These are phyloP conservation scores for Hanseniaspora taiwanica DNA, from an alignment of 805 yeast genomes.

Conservation along the genomic window DNA sequence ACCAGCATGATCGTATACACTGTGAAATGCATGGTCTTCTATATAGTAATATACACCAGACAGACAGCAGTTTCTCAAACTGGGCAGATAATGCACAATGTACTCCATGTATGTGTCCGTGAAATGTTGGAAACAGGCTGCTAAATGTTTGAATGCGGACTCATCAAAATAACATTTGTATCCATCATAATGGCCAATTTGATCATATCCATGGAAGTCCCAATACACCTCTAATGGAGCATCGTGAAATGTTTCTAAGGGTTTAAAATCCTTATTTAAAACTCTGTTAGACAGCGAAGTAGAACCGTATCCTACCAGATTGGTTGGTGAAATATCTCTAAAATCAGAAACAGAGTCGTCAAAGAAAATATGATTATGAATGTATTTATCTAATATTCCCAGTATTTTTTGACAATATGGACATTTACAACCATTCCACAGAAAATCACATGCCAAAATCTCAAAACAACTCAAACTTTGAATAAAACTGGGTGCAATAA, in stretches of 20 bases:
- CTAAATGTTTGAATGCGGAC: slow-evolving; percentile 28
- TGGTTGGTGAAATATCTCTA: slow-evolving; percentile 49
- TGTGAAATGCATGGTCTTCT: slow-evolving; percentile 8
- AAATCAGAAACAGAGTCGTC: slow-evolving; percentile 30
- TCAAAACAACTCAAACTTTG: slow-evolving; percentile 56
- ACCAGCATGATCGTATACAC: slow-evolving; percentile 16
- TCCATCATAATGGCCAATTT: slow-evolving; percentile 27
- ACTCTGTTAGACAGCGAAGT: slow-evolving; percentile 29
- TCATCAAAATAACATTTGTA: slow-evolving; percentile 32
- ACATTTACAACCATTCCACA: slow-evolving; percentile 74
- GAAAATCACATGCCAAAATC: slow-evolving; percentile 49
- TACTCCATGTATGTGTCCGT: slow-evolving; percentile 29
- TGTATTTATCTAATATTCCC: slow-evolving; percentile 41
- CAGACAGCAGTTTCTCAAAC: slow-evolving; percentile 22
- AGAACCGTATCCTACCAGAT: slow-evolving; percentile 40
- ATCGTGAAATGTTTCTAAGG: slow-evolving; percentile 18
- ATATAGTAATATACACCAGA: slow-evolving; percentile 31
- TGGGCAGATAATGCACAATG: slow-evolving; percentile 24
- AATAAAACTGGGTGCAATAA: slow-evolving; percentile 47
- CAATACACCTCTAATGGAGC: slow-evolving; percentile 28
- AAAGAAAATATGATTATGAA: slow-evolving; percentile 52
- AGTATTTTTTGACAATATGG: slow-evolving; percentile 37
- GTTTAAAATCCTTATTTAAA: slow-evolving; percentile 12
- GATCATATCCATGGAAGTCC: slow-evolving; percentile 37
- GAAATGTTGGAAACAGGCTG: slow-evolving; percentile 34